phyloP scores from a whole-genome alignment of 148 eudicot species.

The Arbutus unedo region DNA sequence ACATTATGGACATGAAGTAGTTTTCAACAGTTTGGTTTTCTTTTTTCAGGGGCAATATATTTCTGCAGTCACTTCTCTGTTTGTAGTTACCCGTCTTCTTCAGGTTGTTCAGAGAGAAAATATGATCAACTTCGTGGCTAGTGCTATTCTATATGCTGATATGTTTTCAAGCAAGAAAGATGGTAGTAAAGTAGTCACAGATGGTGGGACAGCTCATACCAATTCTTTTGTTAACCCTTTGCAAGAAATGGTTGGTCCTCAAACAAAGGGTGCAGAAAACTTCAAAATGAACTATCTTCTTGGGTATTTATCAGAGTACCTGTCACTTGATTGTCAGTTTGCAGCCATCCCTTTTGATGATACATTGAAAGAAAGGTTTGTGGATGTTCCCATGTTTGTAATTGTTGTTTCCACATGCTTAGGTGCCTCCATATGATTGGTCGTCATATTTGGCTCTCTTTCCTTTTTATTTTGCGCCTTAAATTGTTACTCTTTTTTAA shows the following conservation, averaged over 20 bases:
- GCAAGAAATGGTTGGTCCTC: constrained; percentile 24
- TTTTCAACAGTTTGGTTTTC: not conserved
- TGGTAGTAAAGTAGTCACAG: constrained; percentile 21
- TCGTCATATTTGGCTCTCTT: not conserved
- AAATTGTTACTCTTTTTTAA: not conserved
- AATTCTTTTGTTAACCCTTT: constrained; percentile 20
- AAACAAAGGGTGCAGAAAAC: constrained; percentile 21
- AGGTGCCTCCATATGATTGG: not conserved
- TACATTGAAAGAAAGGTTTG: constrained; percentile 36
- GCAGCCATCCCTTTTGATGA: constrained; percentile 20
- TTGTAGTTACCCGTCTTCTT: constrained; percentile 40
- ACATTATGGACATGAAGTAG: not conserved
- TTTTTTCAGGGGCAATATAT: constrained; percentile 36
- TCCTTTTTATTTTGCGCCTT: not conserved
- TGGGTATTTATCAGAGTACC: constrained; percentile 27
- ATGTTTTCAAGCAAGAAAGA: constrained; percentile 21
- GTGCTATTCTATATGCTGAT: constrained; percentile 41
- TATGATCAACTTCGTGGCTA: constrained; percentile 44
- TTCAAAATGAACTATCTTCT: constrained; percentile 16
- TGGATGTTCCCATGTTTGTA: constrained; percentile 1
- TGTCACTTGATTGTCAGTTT: constrained; percentile 23
- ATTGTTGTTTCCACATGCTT: constrained; percentile 2
- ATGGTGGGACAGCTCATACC: constrained; percentile 12
- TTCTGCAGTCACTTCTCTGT: constrained; percentile 41
- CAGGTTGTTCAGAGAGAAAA: constrained; percentile 47